Evolutionary conservation across 1,284 basidiomycete genomes (phyloP), one percentile per base, ranked within the genome.

Genomic region (Kalmanozyma brasiliensis): DNA sequence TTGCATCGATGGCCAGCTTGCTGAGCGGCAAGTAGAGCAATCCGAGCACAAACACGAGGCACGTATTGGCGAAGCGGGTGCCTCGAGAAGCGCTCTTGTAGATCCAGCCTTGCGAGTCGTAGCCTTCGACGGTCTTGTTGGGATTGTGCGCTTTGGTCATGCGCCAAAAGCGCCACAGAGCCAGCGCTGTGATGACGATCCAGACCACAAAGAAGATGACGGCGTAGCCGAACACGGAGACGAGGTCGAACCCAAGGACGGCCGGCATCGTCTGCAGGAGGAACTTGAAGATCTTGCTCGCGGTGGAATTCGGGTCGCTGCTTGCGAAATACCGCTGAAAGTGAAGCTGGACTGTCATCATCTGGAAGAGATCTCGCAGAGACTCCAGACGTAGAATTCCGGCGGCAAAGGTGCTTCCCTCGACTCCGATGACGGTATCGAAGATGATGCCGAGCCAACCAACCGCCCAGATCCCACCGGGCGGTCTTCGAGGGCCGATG

Each of bases 361-460:
- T 59, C 42, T 79, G 77, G 41, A 66, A 67, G 11, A 78, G 70
- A 49, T 79, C 77, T 16, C 71, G 60, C 29, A 79, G 37, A 17
- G 75, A 61, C 33, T 72, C 71, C 26, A 79, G 68, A 29, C 72
- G 64, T 17, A 79, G 52, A n/a, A 79, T 62, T 16, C 67, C 65
- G 14, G 75, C 75, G 1, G 73, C 75, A 44, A 73, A 77, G 16
- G 68, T 62, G 33, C 70, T 72, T 1, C 75, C 77, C 42, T 79
- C 77, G 20, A 76, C 63, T 8, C 77, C 77, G 47, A 79, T 77
- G 52, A 79, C 45, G 40, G 71, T 66, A 36, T 79, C 77, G 23
- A 77, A 70, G 37, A 77, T 52, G 44, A 68, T 76, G 43, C 76
- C 74, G 14, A 77, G 56, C 49, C 77, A 64, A 19, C 49, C 49